Base-by-base conservation (phyloP, 1,139 yeast genomes). In the Eremothecium cymbalariae region DNA sequence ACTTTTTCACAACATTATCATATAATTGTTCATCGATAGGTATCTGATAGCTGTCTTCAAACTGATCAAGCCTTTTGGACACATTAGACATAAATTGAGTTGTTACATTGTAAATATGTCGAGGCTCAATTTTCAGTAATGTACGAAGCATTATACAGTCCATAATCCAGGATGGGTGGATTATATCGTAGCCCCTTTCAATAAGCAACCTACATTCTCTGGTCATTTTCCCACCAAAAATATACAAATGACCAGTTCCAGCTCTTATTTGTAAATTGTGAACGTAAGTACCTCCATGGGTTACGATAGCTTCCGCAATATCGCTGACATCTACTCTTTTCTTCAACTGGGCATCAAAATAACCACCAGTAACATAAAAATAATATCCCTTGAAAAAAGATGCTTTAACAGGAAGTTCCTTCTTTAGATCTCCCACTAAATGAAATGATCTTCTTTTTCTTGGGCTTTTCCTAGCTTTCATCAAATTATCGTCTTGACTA, bases 151-250 rank as follows among this genome's bases (percentile, higher is more conserved):
- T 48, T 3, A 83, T 21, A 15, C 30, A 75, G 44, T 82, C 86
- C 30, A 74, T 62, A 6, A 85, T 55, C 94, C 95, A 90, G 13
- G 58, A 57, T 1, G 94, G 88, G 36, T 60, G 67, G 6, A 85
- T 51, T 1, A 88, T 64, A 47, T 79, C 84, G 44, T 65, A 69
- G 0, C 77, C 78, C 22, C 64, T 53, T 4, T 63, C 55, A 3
- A 64, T 50, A 33, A 74, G 57, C 1, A 63, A 59, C 7, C 58
- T 54, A 6, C 76, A 71, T 26, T 65, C 68, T 1, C 69, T 62
- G 0, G 80, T 67, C 9, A 55, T 38, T 28, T 60, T 66, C 37
- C 75, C 79, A 11, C 81, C 70, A 12, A 82, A 16, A 59, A 61
- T 19, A 63, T 50, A 9, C 46, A 55, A 35, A 6, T 16, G 21